phyloP scores from a whole-genome alignment of 2,329 filamentous ascomycete genomes.

The Fusarium avenaceum region DNA sequence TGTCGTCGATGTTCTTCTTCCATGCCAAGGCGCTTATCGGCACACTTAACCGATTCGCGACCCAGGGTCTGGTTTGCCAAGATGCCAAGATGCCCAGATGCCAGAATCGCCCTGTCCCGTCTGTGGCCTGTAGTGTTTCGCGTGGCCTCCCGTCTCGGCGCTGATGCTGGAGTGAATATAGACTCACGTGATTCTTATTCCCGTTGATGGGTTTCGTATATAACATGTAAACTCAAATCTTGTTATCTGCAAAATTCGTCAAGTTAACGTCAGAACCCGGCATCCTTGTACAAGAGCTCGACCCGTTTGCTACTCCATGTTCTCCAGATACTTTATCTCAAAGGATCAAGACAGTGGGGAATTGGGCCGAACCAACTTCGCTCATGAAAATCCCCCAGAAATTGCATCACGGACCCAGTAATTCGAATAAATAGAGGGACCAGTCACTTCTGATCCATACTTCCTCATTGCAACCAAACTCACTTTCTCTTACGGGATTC shows the following conservation, averaged over 20 bases:
- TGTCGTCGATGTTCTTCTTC: constrained; percentile 31
- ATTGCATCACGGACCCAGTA: constrained; percentile 26
- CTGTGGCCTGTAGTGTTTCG: constrained; percentile 20
- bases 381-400: constrained; percentile 27
- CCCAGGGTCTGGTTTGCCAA: constrained; percentile 45
- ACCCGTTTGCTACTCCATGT: constrained; percentile 30
- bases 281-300: constrained; percentile 20
- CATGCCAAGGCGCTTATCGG: constrained; percentile 49
- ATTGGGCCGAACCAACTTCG: constrained; percentile 29
- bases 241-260: no score
- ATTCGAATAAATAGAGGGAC: constrained; percentile 9
- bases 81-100: constrained; percentile 42
- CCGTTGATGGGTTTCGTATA: constrained; percentile 2
- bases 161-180: neutral
- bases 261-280: neutral
- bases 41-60: constrained; percentile 46
- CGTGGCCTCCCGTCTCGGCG: constrained; percentile 31
- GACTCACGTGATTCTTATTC: constrained; percentile 31
- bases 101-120: constrained; percentile 37
- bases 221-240: no score
- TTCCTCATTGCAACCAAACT: no score
- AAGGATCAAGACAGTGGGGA: constrained; percentile 26
- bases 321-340: constrained; percentile 33
- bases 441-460: no score
- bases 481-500: no score